Conservation (phyloP, 306 rosid genomes). For the Rosa lucieae region DNA sequence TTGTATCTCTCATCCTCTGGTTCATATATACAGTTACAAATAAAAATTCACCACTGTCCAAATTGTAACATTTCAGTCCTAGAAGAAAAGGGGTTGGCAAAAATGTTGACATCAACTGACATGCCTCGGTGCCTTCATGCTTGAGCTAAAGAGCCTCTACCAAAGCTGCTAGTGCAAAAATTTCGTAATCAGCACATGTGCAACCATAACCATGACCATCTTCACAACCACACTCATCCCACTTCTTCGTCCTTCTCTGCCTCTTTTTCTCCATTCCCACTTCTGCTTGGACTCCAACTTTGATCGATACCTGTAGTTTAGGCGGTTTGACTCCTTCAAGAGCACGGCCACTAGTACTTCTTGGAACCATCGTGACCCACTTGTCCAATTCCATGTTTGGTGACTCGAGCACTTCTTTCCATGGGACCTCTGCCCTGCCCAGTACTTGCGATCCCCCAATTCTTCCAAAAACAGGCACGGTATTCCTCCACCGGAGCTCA, state of each 20-base stretch:
- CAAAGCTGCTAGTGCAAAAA: conserved; percentile 54
- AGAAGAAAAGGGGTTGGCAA: neutral
- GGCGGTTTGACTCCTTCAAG: conserved; percentile 25
- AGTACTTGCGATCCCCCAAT: conserved; percentile 58
- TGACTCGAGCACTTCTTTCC: conserved; percentile 60
- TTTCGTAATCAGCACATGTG: conserved; percentile 47
- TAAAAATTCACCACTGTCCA: neutral
- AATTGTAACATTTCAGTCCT: neutral
- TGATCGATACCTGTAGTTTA: conserved; percentile 55
- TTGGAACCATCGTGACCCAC: conserved; percentile 58
- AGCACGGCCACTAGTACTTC: conserved; percentile 2
- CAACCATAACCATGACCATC: conserved; percentile 46
- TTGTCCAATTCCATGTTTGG: conserved; percentile 56
- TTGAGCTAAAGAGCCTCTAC: conserved; percentile 48
- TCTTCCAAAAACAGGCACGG: conserved; percentile 31
- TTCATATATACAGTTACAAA: conserved; percentile 8
- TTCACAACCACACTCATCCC: conserved; percentile 64
- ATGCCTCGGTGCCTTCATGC: neutral
- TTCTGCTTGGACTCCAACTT: conserved; percentile 21
- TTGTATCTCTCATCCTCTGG: neutral
- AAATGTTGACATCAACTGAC: neutral
- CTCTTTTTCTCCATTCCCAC: conserved; percentile 26
- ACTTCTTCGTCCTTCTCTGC: conserved; percentile 19
- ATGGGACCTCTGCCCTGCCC: conserved; percentile 64
- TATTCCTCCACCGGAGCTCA: conserved; percentile 65